Evolutionary conservation across 2,329 filamentous ascomycete genomes (phyloP).

Genomic region (Ambrosiella xylebori): DNA sequence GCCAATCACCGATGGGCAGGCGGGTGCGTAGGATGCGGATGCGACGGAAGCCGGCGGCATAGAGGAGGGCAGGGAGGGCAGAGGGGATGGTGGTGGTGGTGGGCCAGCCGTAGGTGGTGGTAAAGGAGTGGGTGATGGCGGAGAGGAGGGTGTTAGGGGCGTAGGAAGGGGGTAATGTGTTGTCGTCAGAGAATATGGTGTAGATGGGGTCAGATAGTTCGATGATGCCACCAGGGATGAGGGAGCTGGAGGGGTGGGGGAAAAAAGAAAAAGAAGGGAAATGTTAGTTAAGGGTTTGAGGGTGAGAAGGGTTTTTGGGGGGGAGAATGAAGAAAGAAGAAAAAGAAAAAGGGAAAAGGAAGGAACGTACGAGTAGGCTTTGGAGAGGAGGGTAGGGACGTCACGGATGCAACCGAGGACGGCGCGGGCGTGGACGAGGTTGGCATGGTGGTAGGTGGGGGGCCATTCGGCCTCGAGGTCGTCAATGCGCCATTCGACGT

Average conservation of each 20-base stretch:
- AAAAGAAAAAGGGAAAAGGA: not conserved
- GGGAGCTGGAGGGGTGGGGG: slow-evolving; percentile 17
- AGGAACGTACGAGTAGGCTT: slow-evolving; percentile 24
- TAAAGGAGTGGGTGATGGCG: slow-evolving; percentile 20
- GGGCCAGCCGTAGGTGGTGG: slow-evolving; percentile 20
- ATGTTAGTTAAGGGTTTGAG: not conserved
- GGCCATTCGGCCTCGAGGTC: slow-evolving; percentile 22
- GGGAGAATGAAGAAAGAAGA: slow-evolving; percentile 4
- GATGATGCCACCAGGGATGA: slow-evolving; percentile 25
- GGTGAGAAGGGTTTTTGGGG: too few species aligned
- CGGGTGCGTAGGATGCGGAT: slow-evolving; percentile 18
- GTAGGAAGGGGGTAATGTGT: slow-evolving; percentile 15
- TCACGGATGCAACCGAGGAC: slow-evolving; percentile 32
- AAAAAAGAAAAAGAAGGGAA: not conserved
- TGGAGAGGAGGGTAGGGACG: slow-evolving; percentile 32
- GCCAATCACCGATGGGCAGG: slow-evolving; percentile 24
- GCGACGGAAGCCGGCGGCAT: slow-evolving; percentile 21
- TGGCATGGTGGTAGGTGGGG: slow-evolving; percentile 24
- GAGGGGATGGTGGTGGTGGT: not conserved
- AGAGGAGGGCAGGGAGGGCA: slow-evolving; percentile 18
- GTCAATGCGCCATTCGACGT: slow-evolving; percentile 32
- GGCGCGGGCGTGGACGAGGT: slow-evolving; percentile 35
- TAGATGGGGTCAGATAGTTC: slow-evolving; percentile 23
- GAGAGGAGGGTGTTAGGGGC: slow-evolving; percentile 21
- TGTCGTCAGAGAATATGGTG: slow-evolving; percentile 21